Percentiles rank a stretch among this genome's conserved stretches.
These are phyloP conservation scores for Salicornia ramosissima DNA, from an alignment of 148 eudicot genomes.

Conservation along the genomic window DNA sequence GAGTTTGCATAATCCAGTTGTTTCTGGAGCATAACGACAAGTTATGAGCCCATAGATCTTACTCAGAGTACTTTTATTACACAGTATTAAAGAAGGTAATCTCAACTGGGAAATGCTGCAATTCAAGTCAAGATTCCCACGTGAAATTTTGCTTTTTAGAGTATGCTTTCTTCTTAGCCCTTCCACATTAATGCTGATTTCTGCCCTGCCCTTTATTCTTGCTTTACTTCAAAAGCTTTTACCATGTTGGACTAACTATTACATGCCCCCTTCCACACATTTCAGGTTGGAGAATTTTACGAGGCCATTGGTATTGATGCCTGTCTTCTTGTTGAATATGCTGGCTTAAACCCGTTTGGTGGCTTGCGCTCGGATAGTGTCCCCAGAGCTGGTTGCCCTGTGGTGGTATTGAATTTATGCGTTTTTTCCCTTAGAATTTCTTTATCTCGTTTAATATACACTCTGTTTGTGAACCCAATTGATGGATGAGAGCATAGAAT, in stretches of 20 bases:
- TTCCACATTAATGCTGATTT: background rate
- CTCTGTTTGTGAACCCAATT: background rate
- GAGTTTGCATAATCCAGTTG: background rate
- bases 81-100: conserved; percentile 90
- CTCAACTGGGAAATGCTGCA: conserved; percentile 89
- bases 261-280: background rate
- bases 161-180: conserved; percentile 39
- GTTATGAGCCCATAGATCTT: background rate
- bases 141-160: conserved; percentile 91
- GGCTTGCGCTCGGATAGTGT: conserved; percentile 91
- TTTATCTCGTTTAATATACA: conserved; percentile 2
- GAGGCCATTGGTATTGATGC: conserved; percentile 97
- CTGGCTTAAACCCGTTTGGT: conserved; percentile 95
- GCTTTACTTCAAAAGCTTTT: conserved; percentile 9
- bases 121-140: conserved; percentile 95
- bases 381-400: conserved; percentile 98
- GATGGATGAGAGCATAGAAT: background rate
- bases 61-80: conserved; percentile 19
- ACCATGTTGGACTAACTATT: background rate
- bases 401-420: conserved; percentile 51
- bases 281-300: conserved; percentile 91
- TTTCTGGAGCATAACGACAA: conserved; percentile 3
- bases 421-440: conserved; percentile 8
- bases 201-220: background rate
- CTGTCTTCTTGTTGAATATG: conserved; percentile 92